Evolutionary conservation across 1,139 yeast species (phyloP), one percentile per base, ranked within the genome.

Genomic region (Suhomyces atakaporum): DNA sequence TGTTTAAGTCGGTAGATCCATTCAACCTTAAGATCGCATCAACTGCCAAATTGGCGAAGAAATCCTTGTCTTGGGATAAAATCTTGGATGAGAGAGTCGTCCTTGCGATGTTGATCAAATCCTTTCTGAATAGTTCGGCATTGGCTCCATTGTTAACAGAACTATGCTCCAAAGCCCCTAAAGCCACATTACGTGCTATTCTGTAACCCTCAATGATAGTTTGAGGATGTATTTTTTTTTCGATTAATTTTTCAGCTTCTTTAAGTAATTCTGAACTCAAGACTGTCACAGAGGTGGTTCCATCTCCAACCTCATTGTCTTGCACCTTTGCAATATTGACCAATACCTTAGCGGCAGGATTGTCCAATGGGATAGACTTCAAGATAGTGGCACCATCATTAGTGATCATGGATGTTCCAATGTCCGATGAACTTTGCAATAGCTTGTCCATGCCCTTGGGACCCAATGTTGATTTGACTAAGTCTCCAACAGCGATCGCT

Each of bases 361-460:
- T 92, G 56, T 90, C 97, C 53, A 92, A 79, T 7, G 98, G 97
- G 53, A 92, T 92, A 1, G 96, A 77, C 56, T 92, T 90, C 50
- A 92, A 72, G 48, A 92, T 92, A 5, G 99, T 92, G 33, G 99
- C 99, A 44, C 99, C 99, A 65, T 92, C 99, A 61, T 92, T 92
- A 33, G 99, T 94, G 29, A 92, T 92, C 56, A 90, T 59, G 5
- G 95, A 75, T 42, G 73, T 74, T 45, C 69, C 71, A 35, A 85
- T 82, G 37, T 92, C 80, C 4, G 92, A 77, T 11, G 96, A 85
- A 48, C 95, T 84, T 58, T 89, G 96, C 45, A 92, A 71, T 48
- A 92, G 72, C 61, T 92, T 92, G 64, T 92, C 98, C 97, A 92
- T 92, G 44, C 98, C 98, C 62, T 92, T 92, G 47, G 98, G 98